Evolutionary conservation across 2,329 filamentous ascomycete species (phyloP), one percentile per base, ranked within the genome.

Genomic region (Sclerotinia subarctica): DNA sequence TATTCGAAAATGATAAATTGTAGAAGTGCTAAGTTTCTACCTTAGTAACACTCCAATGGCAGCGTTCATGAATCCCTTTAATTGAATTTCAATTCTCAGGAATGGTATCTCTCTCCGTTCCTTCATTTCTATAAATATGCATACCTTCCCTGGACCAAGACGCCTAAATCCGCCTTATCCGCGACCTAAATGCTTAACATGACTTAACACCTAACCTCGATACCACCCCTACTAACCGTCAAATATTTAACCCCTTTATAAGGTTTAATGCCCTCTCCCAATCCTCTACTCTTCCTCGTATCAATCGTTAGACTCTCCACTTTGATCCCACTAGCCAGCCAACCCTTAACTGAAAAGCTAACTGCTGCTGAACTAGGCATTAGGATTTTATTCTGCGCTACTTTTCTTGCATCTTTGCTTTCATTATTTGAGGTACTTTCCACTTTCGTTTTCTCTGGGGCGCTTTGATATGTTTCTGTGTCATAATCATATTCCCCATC

Each of bases 161-260:
- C 64, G 49, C 56, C 46, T 67, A 67, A 35, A 56, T 56, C 53
- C 53, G 52, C 51, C 64, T 44, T 19, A 58, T 52, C 17, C 62
- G 17, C 49, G 24, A 44, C 51, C 42, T 29, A 63, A 49, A 64
- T 57, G 44, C 60, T 47, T 63, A 19, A 7, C 51, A 68, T 59
- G 52, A 11, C 52, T 72, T 60, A 78, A 76, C 87, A 89, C 73
- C 88, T 81, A 73, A 88, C 83, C 78, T 90, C 88, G 53, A 90
- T 82, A 29, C 87, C 88, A 19, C 85, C 84, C 71, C 86, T 87
- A 75, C 87, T 90, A 60, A 90, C 82, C 21, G 94, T 97, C 74
- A 99, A 78, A 79, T 99, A 99, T 80, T 99, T 99, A 72, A 99
- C 95, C 1, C 95, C 95, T 81, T 98, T 99, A 80, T 97, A 98